Conservation (phyloP, 2,329 filamentous ascomycete species). For the Diaporthe sp. region DNA sequence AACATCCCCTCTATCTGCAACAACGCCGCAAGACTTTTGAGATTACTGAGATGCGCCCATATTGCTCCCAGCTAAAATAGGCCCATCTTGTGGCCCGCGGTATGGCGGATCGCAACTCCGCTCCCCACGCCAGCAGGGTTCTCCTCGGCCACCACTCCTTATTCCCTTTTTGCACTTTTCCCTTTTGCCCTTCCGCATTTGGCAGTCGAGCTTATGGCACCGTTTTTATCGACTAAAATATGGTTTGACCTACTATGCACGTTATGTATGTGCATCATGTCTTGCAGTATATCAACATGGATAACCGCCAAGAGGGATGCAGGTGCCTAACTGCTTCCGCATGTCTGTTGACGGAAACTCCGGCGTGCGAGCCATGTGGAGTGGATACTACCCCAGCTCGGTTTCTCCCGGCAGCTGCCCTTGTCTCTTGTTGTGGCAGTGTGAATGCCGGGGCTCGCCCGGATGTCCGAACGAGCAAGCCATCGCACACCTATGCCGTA, state of each 20-base stretch:
- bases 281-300: neutral
- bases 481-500: neutral
- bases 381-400: neutral
- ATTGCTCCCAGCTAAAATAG: conserved; percentile 7
- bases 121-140: neutral
- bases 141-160: neutral
- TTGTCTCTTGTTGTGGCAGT: conserved; percentile 25
- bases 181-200: conserved; percentile 10
- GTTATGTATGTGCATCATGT: neutral
- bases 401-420: neutral
- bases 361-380: neutral
- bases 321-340: neutral
- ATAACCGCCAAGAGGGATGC: conserved; percentile 1
- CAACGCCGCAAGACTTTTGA: conserved; percentile 8
- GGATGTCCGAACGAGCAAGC: conserved; percentile 10
- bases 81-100: conserved; percentile 5
- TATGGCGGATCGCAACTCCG: neutral
- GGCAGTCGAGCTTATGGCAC: neutral
- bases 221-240: neutral
- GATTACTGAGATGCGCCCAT: conserved; percentile 19
- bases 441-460: conserved; percentile 18
- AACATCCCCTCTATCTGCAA: conserved; percentile 17
- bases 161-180: neutral
- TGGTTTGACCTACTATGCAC: conserved; percentile 12
- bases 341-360: conserved; percentile 4